A percentile compares a stretch with the other conserved stretches of the same genome.
Evolutionary conservation across 139 green algal genomes (phyloP).

Genomic region (Mesotaenium endlicherianum): DNA sequence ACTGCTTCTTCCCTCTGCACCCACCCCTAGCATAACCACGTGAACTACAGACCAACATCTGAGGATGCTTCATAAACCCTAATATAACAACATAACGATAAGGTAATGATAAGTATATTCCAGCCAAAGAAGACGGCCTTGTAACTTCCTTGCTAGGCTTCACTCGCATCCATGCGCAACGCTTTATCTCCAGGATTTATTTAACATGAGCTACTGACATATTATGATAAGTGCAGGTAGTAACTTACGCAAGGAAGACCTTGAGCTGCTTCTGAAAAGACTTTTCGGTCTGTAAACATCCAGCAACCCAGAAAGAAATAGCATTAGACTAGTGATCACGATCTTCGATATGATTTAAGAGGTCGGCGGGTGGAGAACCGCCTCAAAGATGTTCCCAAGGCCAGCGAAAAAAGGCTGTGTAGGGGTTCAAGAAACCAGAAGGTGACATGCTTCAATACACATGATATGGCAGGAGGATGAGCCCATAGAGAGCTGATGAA

Average conservation of each 20-base stretch:
- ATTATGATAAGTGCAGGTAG: not conserved
- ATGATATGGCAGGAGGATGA: too few relatives aligned
- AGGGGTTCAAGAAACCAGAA: too few relatives aligned
- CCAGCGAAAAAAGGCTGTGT: too few relatives aligned
- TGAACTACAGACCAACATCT: not conserved
- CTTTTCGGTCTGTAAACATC: conserved; percentile 23
- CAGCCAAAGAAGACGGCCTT: not conserved
- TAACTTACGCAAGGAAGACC: conserved; percentile 43
- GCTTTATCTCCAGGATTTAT: not conserved
- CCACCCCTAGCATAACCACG: not conserved
- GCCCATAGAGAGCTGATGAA: too few relatives aligned
- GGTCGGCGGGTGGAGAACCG: too few relatives aligned
- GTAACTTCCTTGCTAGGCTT: not conserved
- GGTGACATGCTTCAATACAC: too few relatives aligned
- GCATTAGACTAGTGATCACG: too few relatives aligned
- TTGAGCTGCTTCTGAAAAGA: conserved; percentile 45
- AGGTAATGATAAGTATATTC: not conserved
- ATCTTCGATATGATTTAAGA: too few relatives aligned
- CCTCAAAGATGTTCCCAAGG: too few relatives aligned
- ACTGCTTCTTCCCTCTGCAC: not conserved
- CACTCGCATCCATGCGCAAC: not conserved
- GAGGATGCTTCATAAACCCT: not conserved
- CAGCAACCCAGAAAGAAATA: too few relatives aligned
- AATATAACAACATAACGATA: not conserved
- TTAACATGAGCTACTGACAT: not conserved